Evolutionary conservation across 2,329 filamentous ascomycete species (phyloP).

Genomic region (Madurella fahalii): DNA sequence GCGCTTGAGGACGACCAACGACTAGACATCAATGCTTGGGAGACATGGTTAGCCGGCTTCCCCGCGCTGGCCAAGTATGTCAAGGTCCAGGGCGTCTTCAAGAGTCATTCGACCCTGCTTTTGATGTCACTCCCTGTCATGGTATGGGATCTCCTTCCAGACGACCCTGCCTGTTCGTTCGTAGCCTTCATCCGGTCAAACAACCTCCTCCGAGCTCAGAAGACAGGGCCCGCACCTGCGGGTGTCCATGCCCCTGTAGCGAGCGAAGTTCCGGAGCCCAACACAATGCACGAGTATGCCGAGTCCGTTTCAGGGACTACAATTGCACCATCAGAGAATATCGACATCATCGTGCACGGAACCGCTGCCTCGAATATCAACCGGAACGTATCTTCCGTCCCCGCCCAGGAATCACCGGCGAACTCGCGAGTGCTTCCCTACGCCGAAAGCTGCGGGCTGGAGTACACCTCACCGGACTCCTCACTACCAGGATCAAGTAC

Average conservation of each 20-base stretch:
- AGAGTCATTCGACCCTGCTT: constrained; percentile 57
- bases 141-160: constrained; percentile 57
- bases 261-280: constrained; percentile 3
- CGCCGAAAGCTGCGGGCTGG: not conserved
- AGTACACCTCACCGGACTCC: not conserved
- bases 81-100: constrained; percentile 58
- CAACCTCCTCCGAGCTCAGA: constrained; percentile 39
- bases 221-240: not conserved
- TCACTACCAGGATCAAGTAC: not conserved
- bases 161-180: constrained; percentile 54
- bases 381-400: constrained; percentile 5
- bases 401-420: not conserved
- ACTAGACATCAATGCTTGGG: constrained; percentile 56
- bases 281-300: constrained; percentile 18
- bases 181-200: constrained; percentile 57
- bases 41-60: constrained; percentile 53
- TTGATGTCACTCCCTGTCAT: constrained; percentile 56
- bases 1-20: constrained; percentile 55
- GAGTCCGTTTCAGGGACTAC: constrained; percentile 32
- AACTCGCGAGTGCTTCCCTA: constrained; percentile 6
- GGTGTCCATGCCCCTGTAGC: constrained; percentile 22
- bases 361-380: not conserved
- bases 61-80: constrained; percentile 57
- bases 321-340: constrained; percentile 24
- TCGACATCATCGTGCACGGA: not conserved